Evolutionary conservation across 192 early-diverging fungal species (phyloP), one percentile per base, ranked within the genome.

Genomic region (Pilobolus umbonatus): DNA sequence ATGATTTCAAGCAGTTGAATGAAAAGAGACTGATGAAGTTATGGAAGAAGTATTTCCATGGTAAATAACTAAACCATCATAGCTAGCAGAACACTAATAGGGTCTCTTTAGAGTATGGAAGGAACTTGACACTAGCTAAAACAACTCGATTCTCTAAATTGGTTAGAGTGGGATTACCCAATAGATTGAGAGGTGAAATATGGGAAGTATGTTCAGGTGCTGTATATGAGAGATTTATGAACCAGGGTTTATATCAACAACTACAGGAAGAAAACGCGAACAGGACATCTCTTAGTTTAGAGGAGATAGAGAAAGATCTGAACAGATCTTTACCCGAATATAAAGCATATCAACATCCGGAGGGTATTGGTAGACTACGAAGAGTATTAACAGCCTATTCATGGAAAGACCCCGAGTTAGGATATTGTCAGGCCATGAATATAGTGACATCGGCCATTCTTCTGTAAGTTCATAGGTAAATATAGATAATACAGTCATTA

Each of bases 381-480:
- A 79, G 90, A 5, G 91, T 94, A 10, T 74, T 95, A 25, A 83
- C 77, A 47, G 82, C 85, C 6, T 87, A 87, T 48, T 76, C 81
- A 28, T 76, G 81, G 74, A 82, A 77, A 42, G 75, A 86, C 49
- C 71, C 84, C 2, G 88, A 91, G 58, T 82, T 95, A 24, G 93
- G 93, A 6, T 95, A 95, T 77, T 95, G 93, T 72, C 93, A 95
- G 68, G 91, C 93, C 1, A 95, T 95, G 93, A 95, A 95, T 69
- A 90, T 95, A 74, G 82, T 95, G 4, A 89, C 89, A 32, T 88
- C 85, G 19, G 85, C 90, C 2, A 71, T 95, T 64, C 76, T 95
- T 28, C 86, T 95, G 40, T 69, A 64, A 60, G 60, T 57, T 5
- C 11, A 2, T 22, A 40, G 4, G 1, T 21, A 28, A n/a, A n/a